A percentile compares a stretch with the other conserved stretches of the same genome.
These are phyloP conservation scores for Triticum aestivum DNA, from an alignment of 176 grass and related monocot species.

Conservation along the genomic window DNA sequence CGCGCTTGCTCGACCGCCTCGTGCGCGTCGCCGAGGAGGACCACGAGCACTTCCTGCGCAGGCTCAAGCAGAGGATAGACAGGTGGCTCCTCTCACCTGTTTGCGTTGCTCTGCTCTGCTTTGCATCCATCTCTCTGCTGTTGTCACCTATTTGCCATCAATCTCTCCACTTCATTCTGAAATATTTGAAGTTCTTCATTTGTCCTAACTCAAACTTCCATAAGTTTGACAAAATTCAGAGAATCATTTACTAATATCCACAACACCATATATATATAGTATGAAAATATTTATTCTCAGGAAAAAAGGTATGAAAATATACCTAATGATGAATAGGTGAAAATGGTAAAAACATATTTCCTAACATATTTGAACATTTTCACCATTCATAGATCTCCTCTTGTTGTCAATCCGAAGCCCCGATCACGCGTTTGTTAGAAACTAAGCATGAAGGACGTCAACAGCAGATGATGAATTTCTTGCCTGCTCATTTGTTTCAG, in stretches of 20 bases:
- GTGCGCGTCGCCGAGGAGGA: conserved; percentile 60
- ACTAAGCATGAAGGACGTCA: background rate
- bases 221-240: no score
- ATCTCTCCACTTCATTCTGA: no score
- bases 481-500: conserved; percentile 12
- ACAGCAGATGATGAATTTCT: background rate
- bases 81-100: background rate
- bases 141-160: background rate
- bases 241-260: no score
- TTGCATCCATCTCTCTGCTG: background rate
- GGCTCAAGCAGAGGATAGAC: conserved; percentile 51
- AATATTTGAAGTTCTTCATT: no score
- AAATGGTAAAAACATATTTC: no score
- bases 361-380: background rate
- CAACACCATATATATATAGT: no score
- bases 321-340: no score
- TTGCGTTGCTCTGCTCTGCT: background rate
- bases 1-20: conserved; percentile 46
- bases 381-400: background rate
- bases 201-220: no score
- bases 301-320: no score
- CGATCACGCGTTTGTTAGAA: background rate
- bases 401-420: background rate
- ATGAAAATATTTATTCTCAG: no score
- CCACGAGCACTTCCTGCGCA: conserved; percentile 61